Percentiles rank a stretch among this genome's conserved stretches.
Evolutionary conservation across 1,284 basidiomycete species (phyloP).

Genomic region (Cerioporus squamosus): DNA sequence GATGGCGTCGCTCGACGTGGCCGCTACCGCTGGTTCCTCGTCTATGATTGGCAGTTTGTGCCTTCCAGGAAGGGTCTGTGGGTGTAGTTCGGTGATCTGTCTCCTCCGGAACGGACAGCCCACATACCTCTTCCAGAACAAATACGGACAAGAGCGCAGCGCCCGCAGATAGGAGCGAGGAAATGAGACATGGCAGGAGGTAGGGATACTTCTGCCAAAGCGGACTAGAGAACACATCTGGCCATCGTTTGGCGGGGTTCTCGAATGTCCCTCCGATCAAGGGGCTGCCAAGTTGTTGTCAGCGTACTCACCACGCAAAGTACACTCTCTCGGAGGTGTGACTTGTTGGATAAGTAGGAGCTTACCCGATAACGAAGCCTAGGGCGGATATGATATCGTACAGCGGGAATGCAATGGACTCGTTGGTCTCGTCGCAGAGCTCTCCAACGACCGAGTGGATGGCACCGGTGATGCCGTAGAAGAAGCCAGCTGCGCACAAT

Average conservation of each 20-base stretch:
- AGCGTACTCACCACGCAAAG: too few species aligned
- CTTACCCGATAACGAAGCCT: conserved; percentile 59
- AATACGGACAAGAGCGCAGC: conserved; percentile 45
- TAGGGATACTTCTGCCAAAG: conserved; percentile 59
- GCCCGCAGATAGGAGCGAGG: conserved; percentile 35
- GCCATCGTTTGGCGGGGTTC: conserved; percentile 53
- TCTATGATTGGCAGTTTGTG: conserved; percentile 16
- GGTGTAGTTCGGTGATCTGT: neutral
- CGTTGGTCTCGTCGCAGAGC: conserved; percentile 68
- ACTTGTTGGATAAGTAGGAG: neutral
- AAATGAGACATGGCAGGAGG: conserved; percentile 58
- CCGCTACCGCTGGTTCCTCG: conserved; percentile 15
- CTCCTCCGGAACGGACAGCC: neutral
- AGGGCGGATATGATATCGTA: conserved; percentile 65
- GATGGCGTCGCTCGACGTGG: conserved; percentile 13
- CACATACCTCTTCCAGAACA: conserved; percentile 58
- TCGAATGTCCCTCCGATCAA: conserved; percentile 65
- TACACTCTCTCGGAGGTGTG: too few species aligned
- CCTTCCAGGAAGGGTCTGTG: conserved; percentile 45
- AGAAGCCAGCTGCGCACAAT: conserved; percentile 37
- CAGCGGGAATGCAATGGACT: conserved; percentile 62
- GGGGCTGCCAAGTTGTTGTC: conserved; percentile 45
- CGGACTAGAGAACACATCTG: conserved; percentile 45
- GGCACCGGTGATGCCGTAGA: conserved; percentile 63
- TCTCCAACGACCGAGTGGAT: conserved; percentile 66